Conservation (phyloP, 176 grass and related monocot species). For the Chloris gayana region DNA sequence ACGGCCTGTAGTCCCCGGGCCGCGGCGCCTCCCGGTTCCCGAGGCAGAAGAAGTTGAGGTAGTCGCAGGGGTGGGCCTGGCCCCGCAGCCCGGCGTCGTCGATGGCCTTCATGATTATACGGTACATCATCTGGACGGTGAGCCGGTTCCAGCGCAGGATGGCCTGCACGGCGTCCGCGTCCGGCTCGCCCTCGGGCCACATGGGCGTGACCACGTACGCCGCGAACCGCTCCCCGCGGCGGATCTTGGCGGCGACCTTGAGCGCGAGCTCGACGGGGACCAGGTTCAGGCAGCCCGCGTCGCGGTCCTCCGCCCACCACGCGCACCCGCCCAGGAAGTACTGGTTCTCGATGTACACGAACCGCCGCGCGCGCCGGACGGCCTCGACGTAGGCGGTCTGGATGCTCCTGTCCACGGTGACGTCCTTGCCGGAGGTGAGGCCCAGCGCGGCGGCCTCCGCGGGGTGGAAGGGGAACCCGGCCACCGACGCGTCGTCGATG, state of each 20-base stretch:
- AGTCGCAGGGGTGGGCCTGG: conserved; percentile 75
- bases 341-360: conserved; percentile 94
- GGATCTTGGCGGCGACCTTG: conserved; percentile 76
- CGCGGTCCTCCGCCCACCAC: conserved; percentile 63
- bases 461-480: conserved; percentile 62
- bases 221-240: conserved; percentile 66
- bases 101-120: conserved; percentile 66
- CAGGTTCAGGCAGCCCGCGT: conserved; percentile 76
- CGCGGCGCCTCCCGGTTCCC: conserved; percentile 67
- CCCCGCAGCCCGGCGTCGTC: conserved; percentile 66
- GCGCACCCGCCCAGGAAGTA: conserved; percentile 93
- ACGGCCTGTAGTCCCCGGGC: conserved; percentile 58
- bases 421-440: conserved; percentile 59
- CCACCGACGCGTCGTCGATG: conserved; percentile 84
- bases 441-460: conserved; percentile 47
- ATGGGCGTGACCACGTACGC: conserved; percentile 77
- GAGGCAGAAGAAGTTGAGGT: conserved; percentile 96
- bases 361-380: conserved; percentile 72
- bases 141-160: conserved; percentile 79
- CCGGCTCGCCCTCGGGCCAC: conserved; percentile 89
- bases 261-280: conserved; percentile 87
- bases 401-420: conserved; percentile 81
- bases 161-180: conserved; percentile 60
- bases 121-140: conserved; percentile 85
- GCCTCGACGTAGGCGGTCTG: conserved; percentile 74